Evolutionary conservation across 352 stramenopile genomes (phyloP).

Genomic region (Phytophthora cactorum): DNA sequence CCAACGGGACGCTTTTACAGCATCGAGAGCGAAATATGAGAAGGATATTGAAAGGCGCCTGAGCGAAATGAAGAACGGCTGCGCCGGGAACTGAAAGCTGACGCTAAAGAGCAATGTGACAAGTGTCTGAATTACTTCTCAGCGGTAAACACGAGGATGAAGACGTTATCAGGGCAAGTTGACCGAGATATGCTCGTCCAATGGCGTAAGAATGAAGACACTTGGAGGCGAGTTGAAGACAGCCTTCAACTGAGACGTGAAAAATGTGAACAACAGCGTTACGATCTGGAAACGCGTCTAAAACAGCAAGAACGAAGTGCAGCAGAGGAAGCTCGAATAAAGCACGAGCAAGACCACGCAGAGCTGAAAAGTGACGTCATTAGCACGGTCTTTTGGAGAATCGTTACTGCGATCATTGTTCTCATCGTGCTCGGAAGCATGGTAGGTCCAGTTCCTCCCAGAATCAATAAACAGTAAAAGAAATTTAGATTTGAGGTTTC

Average conservation of each 20-base stretch:
- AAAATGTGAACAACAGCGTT: background rate
- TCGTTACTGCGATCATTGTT: too few species aligned
- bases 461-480: background rate
- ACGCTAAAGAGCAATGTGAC: background rate
- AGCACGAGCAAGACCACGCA: background rate
- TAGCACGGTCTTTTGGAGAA: too few species aligned
- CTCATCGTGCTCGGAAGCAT: too few species aligned
- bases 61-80: background rate
- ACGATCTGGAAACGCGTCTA: background rate
- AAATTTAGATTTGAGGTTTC: conserved; percentile 11
- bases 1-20: background rate
- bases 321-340: background rate
- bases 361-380: too few species aligned
- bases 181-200: background rate
- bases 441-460: too few species aligned
- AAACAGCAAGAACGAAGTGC: background rate
- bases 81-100: background rate
- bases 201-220: too few species aligned
- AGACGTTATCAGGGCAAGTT: background rate
- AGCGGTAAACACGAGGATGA: background rate
- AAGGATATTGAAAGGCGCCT: background rate
- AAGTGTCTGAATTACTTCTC: background rate
- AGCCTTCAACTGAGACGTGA: background rate
- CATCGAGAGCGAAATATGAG: background rate
- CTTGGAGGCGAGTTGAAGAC: too few species aligned